Evolutionary conservation across 169 alveolate species (phyloP).

Genomic region (Plasmodium gonderi): DNA sequence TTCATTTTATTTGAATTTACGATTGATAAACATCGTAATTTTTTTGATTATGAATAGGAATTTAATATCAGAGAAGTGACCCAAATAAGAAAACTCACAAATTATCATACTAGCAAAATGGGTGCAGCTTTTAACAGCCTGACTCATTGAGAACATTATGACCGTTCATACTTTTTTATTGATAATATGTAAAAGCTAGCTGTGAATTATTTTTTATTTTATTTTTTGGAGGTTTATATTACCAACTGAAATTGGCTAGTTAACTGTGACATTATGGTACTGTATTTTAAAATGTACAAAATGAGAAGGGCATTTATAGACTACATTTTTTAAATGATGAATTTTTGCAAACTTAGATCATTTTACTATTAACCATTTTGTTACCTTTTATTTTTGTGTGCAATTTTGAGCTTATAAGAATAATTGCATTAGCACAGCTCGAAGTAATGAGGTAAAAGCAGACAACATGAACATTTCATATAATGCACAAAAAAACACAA

Average conservation of each 20-base stretch:
- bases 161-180: not conserved
- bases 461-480: not conserved
- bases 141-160: not conserved
- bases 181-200: not conserved
- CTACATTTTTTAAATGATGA: not conserved
- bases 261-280: not conserved
- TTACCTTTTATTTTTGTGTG: not conserved
- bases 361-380: not conserved
- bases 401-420: not conserved
- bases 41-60: not conserved
- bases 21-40: not conserved
- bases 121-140: not conserved
- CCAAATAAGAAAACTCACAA: not conserved
- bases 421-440: not conserved
- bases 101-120: not conserved
- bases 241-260: not conserved
- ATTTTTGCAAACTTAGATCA: not conserved
- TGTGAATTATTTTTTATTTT: not conserved
- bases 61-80: not conserved
- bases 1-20: too few relatives aligned
- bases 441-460: too few relatives aligned
- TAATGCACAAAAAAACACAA: too few relatives aligned
- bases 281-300: not conserved
- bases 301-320: not conserved
- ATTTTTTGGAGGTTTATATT: not conserved